Base-by-base conservation (phyloP, 768 basidiomycete genomes). In the Hydnum rufescens region DNA sequence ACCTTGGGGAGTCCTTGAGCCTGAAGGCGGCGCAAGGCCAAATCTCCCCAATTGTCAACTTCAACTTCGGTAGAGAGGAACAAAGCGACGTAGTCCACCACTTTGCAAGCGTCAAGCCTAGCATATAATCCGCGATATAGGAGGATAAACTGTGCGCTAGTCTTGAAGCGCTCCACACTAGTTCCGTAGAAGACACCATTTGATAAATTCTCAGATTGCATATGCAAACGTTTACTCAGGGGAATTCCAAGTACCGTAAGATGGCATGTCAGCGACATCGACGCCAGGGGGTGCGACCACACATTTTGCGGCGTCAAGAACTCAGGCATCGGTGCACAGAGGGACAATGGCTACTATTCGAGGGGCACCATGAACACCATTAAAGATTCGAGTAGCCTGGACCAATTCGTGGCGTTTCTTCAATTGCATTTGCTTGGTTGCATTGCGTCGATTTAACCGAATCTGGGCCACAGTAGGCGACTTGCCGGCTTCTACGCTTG, bases 291-390 rank as follows among this genome's bases (percentile, higher is more conserved):
- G 8, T 8, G 19, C 8, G 13, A 39, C 19, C 36, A 19, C 13
- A 39, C 19, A 19, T 19, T 39, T 39, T 39, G 19, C 36, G 8
- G 8, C 36, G 19, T 39, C 36, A 8, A 39, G 13, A 39, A 39
- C 13, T 19, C 36, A 39, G 19, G 8, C 19, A 8, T 8, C 36
- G 36, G 36, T 39, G 19, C 69, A 25, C 78, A 79, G 5, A 2
- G 92, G 88, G 34, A 99, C 74, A 42, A 97, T 74, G 0, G 87
- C 80, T 6, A 96, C 81, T 36, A 96, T 80, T 29, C 93, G 71
- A 22, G 92, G 88, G 4, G 78, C 77, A 6, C 79, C 80, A 58
- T 85, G 80, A 3, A 74, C 72, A 22, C 84, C 82, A 52, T 68
- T 78, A 64, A 89, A 90, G 26, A 92, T 67, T n/a, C 81, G 76